Percentiles rank a stretch among this genome's conserved stretches.
Conservation (phyloP, 192 early-diverging fungal genomes). For the Coemansia sp. region DNA sequence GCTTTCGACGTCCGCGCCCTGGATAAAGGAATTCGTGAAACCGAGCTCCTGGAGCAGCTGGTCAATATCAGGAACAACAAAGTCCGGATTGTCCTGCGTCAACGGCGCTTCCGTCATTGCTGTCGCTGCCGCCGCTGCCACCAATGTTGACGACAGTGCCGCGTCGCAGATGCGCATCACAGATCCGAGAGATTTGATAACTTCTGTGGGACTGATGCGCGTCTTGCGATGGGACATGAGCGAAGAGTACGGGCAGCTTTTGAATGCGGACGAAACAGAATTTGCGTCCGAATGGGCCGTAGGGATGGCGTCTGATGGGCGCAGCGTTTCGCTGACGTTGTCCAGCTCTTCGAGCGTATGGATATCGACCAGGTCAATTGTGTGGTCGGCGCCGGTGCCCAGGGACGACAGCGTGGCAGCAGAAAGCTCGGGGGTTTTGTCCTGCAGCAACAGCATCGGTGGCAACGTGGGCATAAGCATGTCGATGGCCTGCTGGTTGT, state of each 20-base stretch:
- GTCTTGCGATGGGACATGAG: background rate
- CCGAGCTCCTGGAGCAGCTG: constrained; percentile 34
- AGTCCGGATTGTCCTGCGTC: background rate
- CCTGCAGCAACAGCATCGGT: constrained; percentile 4
- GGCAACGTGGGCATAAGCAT: constrained; percentile 20
- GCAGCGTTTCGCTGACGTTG: background rate
- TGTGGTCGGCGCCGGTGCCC: background rate
- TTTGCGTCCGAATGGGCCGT: background rate
- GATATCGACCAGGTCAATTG: constrained; percentile 19
- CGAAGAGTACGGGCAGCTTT: background rate
- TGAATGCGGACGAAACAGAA: background rate
- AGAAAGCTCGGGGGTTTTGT: no score
- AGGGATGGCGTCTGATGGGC: background rate
- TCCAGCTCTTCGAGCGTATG: constrained; percentile 8
- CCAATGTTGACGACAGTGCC: no score
- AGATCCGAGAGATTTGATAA: background rate
- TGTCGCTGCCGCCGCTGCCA: no score
- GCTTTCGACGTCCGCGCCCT: constrained; percentile 4
- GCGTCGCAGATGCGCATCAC: background rate
- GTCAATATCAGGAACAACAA: constrained; percentile 34
- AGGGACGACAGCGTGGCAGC: background rate
- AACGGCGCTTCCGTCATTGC: background rate
- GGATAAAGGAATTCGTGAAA: constrained; percentile 16
- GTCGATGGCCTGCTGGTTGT: constrained; percentile 20
- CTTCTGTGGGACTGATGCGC: no score